Base-by-base conservation (phyloP, 75 land plant genomes). In the Pseudotsuga menziesii region DNA sequence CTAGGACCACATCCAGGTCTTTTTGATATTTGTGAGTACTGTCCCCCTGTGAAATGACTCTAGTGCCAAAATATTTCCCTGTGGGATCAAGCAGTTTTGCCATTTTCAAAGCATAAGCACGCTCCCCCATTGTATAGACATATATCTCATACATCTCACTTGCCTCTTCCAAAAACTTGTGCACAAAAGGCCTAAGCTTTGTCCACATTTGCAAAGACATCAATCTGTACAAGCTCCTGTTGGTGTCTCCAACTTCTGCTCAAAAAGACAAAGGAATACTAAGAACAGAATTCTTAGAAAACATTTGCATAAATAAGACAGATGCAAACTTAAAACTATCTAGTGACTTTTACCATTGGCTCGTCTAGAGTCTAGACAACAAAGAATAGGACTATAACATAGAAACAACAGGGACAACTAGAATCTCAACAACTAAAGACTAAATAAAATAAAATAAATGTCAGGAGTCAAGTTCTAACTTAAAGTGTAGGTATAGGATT, bases 51-150 rank as follows among this genome's bases (percentile, higher is more conserved):
- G 98, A 89, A 67, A 97, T 97, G 4, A 97, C 88, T 76, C 89
- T 88, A 55, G 87, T 84, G 27, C 82, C 75, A 78, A 97, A 97
- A 60, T 88, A 88, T n/a, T 77, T 82, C 57, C 78, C 85, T 0
- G 36, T 79, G 26, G 99, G 99, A 72, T 97, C 99, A 70, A 97
- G 88, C 17, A 95, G 83, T 26, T 87, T 89, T 39, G 91, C 98
- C 87, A 95, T 95, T 81, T 88, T 86, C 67, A 85, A 48, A 0
- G 99, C 99, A 87, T 97, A 97, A 8, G 81, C 71, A 16, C 88
- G 84, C 74, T 94, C 98, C 27, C 90, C 99, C 99, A 97, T 97
- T 25, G 99, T 97, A 73, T 97, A 97, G 1, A 97, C 83, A 75
- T 92, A 91, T 96, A 97, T 85, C 78, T 97, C 96, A 76, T 83